A percentile compares a stretch with the other conserved stretches of the same genome.
Conservation (phyloP, 805 yeast genomes). For the Wickerhamiella galacta region DNA sequence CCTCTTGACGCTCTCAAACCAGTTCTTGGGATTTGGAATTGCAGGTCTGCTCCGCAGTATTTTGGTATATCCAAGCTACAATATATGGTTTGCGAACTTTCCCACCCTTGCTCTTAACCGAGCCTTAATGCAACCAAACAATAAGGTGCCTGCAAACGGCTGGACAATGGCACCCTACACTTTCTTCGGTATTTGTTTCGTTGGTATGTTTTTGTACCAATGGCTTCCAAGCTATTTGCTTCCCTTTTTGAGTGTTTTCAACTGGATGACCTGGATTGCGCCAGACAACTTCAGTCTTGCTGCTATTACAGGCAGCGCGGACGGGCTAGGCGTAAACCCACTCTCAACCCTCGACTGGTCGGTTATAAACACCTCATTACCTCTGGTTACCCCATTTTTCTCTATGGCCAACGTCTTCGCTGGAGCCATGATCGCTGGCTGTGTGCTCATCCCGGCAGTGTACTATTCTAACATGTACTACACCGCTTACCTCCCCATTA, state of each 20-base stretch:
- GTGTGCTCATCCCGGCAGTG: conserved; percentile 10
- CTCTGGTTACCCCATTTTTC: conserved; percentile 30
- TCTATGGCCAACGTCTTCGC: conserved; percentile 20
- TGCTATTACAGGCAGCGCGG: conserved; percentile 45
- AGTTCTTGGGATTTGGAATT: conserved; percentile 36
- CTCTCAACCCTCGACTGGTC: conserved; percentile 37
- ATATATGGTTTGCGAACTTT: conserved; percentile 33
- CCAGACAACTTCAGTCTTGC: conserved; percentile 39
- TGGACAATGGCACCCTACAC: conserved; percentile 42
- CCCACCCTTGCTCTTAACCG: conserved; percentile 43
- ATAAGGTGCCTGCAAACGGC: conserved; percentile 29
- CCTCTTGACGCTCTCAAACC: conserved; percentile 30
- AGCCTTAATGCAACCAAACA: conserved; percentile 16
- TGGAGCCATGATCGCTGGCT: conserved; percentile 22
- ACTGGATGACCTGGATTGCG: conserved; percentile 44
- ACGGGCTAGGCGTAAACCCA: conserved; percentile 40
- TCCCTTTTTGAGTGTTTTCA: conserved; percentile 44
- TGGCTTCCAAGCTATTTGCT: conserved; percentile 58
- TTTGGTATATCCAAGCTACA: conserved; percentile 28
- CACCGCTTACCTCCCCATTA: conserved; percentile 37
- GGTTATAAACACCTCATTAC: conserved; percentile 28
- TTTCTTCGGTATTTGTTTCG: conserved; percentile 31
- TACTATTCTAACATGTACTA: conserved; percentile 34
- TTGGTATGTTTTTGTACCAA: conserved; percentile 35
- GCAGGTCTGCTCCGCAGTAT: conserved; percentile 39